Evolutionary conservation across 768 basidiomycete species (phyloP).

Genomic region (Boletus tylopilopsis): DNA sequence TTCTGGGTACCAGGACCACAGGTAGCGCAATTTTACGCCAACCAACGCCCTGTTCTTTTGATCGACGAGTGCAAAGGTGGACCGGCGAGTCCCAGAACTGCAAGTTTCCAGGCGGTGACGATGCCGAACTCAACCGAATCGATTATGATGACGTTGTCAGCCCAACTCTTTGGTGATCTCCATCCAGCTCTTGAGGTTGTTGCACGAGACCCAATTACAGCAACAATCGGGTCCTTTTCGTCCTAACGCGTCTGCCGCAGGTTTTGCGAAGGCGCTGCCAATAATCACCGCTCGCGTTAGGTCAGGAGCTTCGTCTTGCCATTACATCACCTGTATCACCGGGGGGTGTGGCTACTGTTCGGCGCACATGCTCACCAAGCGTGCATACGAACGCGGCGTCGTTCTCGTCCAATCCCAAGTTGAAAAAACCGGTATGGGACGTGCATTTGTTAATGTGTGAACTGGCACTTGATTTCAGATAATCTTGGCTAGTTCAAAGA

Average conservation of each 20-base stretch:
- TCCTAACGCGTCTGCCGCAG: constrained; percentile 13
- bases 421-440: constrained; percentile 76
- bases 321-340: constrained; percentile 85
- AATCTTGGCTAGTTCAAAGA: constrained; percentile 93
- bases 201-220: constrained; percentile 34
- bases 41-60: too few species aligned
- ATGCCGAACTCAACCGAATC: constrained; percentile 4
- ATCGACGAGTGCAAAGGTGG: too few species aligned
- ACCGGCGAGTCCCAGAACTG: too few species aligned
- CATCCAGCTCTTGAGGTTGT: constrained; percentile 38
- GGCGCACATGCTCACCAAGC: constrained; percentile 82
- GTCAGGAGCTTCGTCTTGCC: constrained; percentile 58
- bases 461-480: constrained; percentile 83
- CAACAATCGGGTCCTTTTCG: constrained; percentile 31
- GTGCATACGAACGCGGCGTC: constrained; percentile 82
- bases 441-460: background rate
- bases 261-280: background rate
- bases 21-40: background rate
- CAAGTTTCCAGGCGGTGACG: too few species aligned
- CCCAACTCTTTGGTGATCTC: constrained; percentile 42
- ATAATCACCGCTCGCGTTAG: background rate
- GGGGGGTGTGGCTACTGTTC: constrained; percentile 71
- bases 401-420: constrained; percentile 85
- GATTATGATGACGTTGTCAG: constrained; percentile 38
- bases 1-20: too few species aligned